Base-by-base conservation (phyloP, 257 asterid species). In the Petunia secreta region DNA sequence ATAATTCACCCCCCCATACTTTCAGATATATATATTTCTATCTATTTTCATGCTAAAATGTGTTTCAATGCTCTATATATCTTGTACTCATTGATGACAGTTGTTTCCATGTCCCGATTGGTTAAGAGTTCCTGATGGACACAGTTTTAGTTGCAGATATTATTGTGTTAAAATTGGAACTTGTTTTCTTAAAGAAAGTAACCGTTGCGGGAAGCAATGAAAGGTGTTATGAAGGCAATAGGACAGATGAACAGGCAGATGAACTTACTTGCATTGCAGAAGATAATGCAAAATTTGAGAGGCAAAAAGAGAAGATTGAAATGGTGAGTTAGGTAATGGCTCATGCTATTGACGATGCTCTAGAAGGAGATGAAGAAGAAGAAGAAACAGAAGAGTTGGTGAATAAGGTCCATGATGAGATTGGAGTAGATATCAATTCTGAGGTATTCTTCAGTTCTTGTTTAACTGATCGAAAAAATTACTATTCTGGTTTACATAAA, bases 281-380 rank as follows among this genome's bases (percentile, higher is more conserved):
- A 79, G 86, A 95, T 95, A 88, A 95, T 95, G 99, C 99, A 92
- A 91, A 95, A 85, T 95, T 95, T 53, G 99, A 95, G 80, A 93
- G 78, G 87, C 98, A 95, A 84, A 95, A 95, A 55, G 99, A 95
- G 88, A 95, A 89, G 90, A 95, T 93, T 98, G 99, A 95, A 85
- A 90, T 95, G 74, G 87, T 89, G 11, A 93, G 97, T 79, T 98
- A 95, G 82, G 95, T 95, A 65, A 95, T 93, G 99, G 98, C 91
- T 58, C 98, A 95, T 83, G 98, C 99, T 82, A 95, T 95, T 80
- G 98, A 95, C 64, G 98, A 93, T 85, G 99, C 99, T 40, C 84
- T 95, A 91, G 98, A 92, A 92, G 99, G 99, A 67, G 99, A 95
- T 44, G 99, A 95, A 85, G 99, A 95, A 86, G 99, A 95, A 81